phyloP scores from a whole-genome alignment of 2,329 filamentous ascomycete species.

The Neofusicoccum ribis region DNA sequence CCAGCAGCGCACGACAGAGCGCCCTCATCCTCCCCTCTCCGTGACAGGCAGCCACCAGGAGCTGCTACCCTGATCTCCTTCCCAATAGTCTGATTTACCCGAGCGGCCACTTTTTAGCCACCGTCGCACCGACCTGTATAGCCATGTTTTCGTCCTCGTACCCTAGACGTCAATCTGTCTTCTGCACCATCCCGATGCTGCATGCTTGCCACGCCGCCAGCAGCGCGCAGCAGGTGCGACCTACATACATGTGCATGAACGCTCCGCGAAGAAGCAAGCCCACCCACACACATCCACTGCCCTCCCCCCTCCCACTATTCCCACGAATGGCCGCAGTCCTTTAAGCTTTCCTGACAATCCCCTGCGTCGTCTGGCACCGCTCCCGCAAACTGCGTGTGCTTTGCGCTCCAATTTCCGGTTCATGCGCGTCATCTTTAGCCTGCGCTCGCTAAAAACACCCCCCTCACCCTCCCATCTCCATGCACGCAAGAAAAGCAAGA shows the following conservation, averaged over 20 bases:
- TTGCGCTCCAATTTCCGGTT: not conserved
- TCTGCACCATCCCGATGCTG: slow-evolving; percentile 12
- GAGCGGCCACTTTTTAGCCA: not conserved
- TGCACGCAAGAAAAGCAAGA: not conserved
- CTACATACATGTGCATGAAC: not conserved
- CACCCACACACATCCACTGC: not conserved
- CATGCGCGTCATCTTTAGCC: slow-evolving; percentile 1
- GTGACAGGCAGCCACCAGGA: not conserved
- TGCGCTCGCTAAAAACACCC: not conserved
- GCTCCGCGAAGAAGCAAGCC: not conserved
- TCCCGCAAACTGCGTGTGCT: not conserved
- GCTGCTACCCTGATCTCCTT: not conserved
- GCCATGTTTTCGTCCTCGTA: not conserved
- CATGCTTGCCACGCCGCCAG: slow-evolving; percentile 8
- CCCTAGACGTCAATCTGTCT: not conserved
- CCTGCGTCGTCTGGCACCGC: not conserved
- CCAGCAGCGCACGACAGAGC: not conserved
- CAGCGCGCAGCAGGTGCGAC: not conserved
- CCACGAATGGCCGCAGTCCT: not conserved
- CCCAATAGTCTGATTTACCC: not conserved
- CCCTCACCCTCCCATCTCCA: not conserved
- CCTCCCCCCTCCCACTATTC: not conserved
- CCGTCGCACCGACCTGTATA: not conserved
- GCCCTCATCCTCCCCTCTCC: not conserved
- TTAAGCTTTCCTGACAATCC: not conserved